phyloP scores from a whole-genome alignment of 805 yeast genomes.

The Wickerhamiella slavikovae region DNA sequence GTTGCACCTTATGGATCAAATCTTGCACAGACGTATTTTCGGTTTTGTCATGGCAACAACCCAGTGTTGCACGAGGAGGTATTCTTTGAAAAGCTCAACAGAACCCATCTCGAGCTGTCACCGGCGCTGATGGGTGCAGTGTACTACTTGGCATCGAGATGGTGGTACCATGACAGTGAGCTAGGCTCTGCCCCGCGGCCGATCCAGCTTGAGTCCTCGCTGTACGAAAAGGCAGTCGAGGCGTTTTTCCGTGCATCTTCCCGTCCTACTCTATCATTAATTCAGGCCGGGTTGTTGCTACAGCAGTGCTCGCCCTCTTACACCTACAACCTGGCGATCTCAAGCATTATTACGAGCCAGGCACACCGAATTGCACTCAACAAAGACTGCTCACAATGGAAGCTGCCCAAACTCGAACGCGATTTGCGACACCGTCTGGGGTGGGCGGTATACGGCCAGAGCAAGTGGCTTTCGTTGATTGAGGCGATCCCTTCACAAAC shows the following conservation, averaged over 20 bases:
- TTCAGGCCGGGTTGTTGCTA: conserved; percentile 23
- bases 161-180: conserved; percentile 84
- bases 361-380: conserved; percentile 86
- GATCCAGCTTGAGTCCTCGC: conserved; percentile 31
- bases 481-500: conserved; percentile 77
- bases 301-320: conserved; percentile 30
- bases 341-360: conserved; percentile 69
- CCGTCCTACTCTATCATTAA: conserved; percentile 71
- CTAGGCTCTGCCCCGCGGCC: conserved; percentile 64
- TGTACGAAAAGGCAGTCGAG: conserved; percentile 46
- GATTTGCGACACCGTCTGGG: conserved; percentile 74
- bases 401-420: conserved; percentile 86
- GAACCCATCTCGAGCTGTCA: conserved; percentile 80
- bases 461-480: conserved; percentile 70
- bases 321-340: conserved; percentile 62
- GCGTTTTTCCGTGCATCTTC: conserved; percentile 54
- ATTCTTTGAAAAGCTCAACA: conserved; percentile 70
- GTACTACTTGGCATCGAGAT: conserved; percentile 68
- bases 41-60: conserved; percentile 74
- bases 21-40: conserved; percentile 46
- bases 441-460: conserved; percentile 90
- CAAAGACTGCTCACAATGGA: conserved; percentile 79
- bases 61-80: conserved; percentile 85
- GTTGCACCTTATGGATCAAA: conserved; percentile 87
- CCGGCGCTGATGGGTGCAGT: conserved; percentile 86